Conservation (phyloP, 2,329 filamentous ascomycete species). For the Colletotrichum destructivum region DNA sequence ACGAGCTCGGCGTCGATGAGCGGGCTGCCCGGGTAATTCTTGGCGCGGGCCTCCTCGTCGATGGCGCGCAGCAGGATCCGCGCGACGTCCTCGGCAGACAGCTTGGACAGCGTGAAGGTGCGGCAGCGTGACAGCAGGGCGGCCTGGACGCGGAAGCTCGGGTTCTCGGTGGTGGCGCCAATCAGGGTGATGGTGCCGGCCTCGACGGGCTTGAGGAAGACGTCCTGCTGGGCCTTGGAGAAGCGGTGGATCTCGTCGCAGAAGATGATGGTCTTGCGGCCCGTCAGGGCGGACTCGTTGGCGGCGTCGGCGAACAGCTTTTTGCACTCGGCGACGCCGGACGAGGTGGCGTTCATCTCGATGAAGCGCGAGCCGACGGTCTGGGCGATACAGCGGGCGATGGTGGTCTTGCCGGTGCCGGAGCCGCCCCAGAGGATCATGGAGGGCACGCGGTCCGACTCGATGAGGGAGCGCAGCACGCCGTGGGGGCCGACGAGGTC, state of each 20-base stretch:
- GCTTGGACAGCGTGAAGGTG: conserved; percentile 87
- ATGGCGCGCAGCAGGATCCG: conserved; percentile 85
- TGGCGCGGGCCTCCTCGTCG: conserved; percentile 62
- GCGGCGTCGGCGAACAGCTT: conserved; percentile 90
- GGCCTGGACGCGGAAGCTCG: conserved; percentile 91
- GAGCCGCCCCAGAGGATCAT: conserved; percentile 95
- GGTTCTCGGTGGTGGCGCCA: conserved; percentile 97
- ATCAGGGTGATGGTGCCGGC: conserved; percentile 91
- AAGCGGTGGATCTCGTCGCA: conserved; percentile 98
- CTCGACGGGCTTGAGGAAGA: conserved; percentile 94
- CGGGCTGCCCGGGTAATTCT: conserved; percentile 57
- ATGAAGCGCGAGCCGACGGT: conserved; percentile 89
- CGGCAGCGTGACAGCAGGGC: conserved; percentile 91
- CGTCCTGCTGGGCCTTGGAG: conserved; percentile 92
- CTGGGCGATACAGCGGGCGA: conserved; percentile 89
- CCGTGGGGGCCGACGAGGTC: conserved; percentile 89
- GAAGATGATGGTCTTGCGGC: conserved; percentile 94
- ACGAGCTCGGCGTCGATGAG: conserved; percentile 85
- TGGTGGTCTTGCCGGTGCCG: conserved; percentile 90
- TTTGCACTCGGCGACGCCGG: conserved; percentile 91
- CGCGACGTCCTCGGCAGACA: conserved; percentile 80
- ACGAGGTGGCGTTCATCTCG: conserved; percentile 94
- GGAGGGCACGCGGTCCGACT: conserved; percentile 87
- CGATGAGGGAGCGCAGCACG: conserved; percentile 89
- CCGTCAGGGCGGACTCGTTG: conserved; percentile 84